Conservation (phyloP, 768 basidiomycete genomes). For the Leccinum boreale region DNA sequence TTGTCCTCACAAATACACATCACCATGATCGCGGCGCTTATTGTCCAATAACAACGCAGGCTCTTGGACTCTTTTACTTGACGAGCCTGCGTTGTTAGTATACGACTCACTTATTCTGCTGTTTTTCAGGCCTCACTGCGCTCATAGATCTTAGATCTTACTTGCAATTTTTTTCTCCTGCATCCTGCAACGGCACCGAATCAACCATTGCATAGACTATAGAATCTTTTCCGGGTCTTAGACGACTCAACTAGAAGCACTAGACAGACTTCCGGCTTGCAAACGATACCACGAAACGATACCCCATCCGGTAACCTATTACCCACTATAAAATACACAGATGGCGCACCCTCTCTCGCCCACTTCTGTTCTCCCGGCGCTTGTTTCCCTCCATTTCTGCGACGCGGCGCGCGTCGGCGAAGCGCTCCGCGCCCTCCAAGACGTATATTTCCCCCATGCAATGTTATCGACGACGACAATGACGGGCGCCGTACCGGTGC, state of each 20-base stretch:
- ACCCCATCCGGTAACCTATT: not conserved
- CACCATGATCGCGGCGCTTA: constrained; percentile 43
- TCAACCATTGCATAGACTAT: constrained; percentile 10
- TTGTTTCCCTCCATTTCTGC: constrained; percentile 39
- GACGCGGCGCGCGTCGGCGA: constrained; percentile 36
- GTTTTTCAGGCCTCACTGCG: not conserved
- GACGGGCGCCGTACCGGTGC: constrained; percentile 11
- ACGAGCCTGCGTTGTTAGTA: constrained; percentile 20
- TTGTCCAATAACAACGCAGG: constrained; percentile 52
- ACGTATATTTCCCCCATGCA: constrained; percentile 49
- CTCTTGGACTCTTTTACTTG: constrained; percentile 19
- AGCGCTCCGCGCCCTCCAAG: constrained; percentile 43
- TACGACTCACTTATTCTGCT: not conserved
- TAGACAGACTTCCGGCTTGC: constrained; percentile 6
- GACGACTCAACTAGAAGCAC: constrained; percentile 4
- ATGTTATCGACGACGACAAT: constrained; percentile 3
- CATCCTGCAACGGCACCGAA: not conserved
- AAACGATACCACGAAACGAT: constrained; percentile 2
- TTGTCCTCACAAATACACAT: constrained; percentile 7
- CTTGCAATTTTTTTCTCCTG: not conserved
- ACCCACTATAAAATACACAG: not conserved
- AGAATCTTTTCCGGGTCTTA: constrained; percentile 1
- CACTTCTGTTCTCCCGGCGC: constrained; percentile 54
- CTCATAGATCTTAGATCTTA: constrained; percentile 7
- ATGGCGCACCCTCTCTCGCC: constrained; percentile 34